Evolutionary conservation across 2,329 filamentous ascomycete species (phyloP).

Genomic region (Fusarium poae): DNA sequence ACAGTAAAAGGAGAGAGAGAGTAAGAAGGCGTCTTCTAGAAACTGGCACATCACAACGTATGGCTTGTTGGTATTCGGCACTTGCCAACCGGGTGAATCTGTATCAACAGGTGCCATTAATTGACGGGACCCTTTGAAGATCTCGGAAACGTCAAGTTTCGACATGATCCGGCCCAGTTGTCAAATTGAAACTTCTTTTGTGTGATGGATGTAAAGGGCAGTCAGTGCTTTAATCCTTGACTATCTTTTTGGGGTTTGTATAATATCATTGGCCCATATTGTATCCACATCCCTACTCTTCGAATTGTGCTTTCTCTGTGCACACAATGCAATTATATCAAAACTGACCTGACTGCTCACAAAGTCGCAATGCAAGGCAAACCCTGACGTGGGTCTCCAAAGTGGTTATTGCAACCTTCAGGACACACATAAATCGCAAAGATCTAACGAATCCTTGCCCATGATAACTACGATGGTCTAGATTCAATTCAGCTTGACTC

Average conservation of each 20-base stretch:
- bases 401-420: slow-evolving; percentile 20
- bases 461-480: slow-evolving; percentile 7
- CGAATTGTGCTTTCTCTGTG: slow-evolving; percentile 15
- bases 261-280: slow-evolving; percentile 5
- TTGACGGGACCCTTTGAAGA: slow-evolving; percentile 11
- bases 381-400: background rate
- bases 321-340: background rate
- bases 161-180: slow-evolving; percentile 1
- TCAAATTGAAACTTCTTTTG: slow-evolving; percentile 7
- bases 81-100: background rate
- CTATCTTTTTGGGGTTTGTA: background rate
- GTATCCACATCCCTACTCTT: background rate
- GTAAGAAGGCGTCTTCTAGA: background rate
- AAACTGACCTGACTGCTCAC: background rate
- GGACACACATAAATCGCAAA: slow-evolving; percentile 1
- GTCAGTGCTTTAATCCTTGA: slow-evolving; percentile 19
- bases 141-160: slow-evolving; percentile 19
- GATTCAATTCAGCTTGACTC: background rate
- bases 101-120: background rate
- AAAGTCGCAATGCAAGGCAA: slow-evolving; percentile 5
- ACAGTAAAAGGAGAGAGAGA: slow-evolving; percentile 1
- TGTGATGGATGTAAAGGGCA: background rate
- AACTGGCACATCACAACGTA: background rate
- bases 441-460: slow-evolving; percentile 25
- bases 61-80: slow-evolving; percentile 10